Base-by-base conservation (phyloP, 2,329 filamentous ascomycete species). In the Microsporum audouinii region DNA sequence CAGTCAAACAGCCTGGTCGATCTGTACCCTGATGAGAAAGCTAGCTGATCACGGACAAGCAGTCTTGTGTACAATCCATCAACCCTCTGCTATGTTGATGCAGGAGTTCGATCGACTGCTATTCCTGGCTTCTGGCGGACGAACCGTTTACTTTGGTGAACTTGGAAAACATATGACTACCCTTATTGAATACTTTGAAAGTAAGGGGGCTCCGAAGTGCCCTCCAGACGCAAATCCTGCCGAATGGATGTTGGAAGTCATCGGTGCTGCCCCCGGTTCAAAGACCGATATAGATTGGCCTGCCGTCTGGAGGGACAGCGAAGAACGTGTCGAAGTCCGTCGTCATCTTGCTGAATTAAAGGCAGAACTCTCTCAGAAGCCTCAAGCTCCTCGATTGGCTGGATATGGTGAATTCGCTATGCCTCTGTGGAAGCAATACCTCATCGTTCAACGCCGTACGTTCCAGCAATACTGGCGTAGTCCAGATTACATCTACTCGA, bases 71-170 rank as follows among this genome's bases (percentile, higher is more conserved):
- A 96, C 92, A 0, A 96, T 96, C 64, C 92, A 97, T 73, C 92
- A 97, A 74, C 92, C 92, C n/a, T 95, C 89, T 7, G 91, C 91
- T 29, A 91, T 95, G 82, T 80, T 96, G 61, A 96, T 96, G 79
- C 89, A 96, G 72, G 87, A 89, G 63, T 96, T 87, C 59, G 85
- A 87, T 63, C 79, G 80, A 0, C 73, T 87, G 1, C 74, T 87
- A 0, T 85, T 88, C 72, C 77, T 88, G 2, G 83, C 84, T 5
- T 79, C 77, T 60, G 85, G 85, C 34, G 86, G 86, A 1, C 83
- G 79, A 69, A 87, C 84, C 0, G 84, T 88, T 1, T 88, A 88
- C 68, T 88, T 88, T 71, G 86, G 85, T 5, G 78, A 86, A 1
- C 83, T 88, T 33, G 86, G 86, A 0, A 68, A 80, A 0, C 80